A percentile compares a stretch with the other conserved stretches of the same genome.
These are phyloP conservation scores for Schwanniomyces pseudopolymorphus DNA, from an alignment of 805 yeast species.

Conservation along the genomic window DNA sequence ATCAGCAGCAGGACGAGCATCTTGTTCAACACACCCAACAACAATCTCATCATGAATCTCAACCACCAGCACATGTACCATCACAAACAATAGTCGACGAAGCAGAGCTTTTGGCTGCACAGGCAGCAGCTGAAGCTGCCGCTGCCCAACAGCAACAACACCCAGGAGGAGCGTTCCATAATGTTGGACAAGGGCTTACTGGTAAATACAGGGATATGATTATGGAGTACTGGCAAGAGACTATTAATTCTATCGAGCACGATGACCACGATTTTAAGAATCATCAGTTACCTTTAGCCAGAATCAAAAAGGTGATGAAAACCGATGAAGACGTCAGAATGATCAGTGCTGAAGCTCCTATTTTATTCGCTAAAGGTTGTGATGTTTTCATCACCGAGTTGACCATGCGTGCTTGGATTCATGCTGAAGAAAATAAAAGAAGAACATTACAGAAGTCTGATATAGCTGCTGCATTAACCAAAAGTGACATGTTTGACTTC, in stretches of 20 bases:
- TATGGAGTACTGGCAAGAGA: slow-evolving; percentile 97
- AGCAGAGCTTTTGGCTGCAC: slow-evolving; percentile 44
- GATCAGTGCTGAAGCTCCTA: slow-evolving; percentile 99
- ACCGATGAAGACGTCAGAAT: slow-evolving; percentile 95
- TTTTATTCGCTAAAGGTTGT: slow-evolving; percentile 95
- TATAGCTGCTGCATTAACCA: slow-evolving; percentile 91
- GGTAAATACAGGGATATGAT: slow-evolving; percentile 83
- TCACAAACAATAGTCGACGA: slow-evolving; percentile 35
- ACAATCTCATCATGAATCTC: slow-evolving; percentile 1
- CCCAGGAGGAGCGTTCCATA: slow-evolving; percentile 70
- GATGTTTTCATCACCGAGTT: slow-evolving; percentile 95
- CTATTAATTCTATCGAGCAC: slow-evolving; percentile 85
- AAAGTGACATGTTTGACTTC: slow-evolving; percentile 96
- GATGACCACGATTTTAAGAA: slow-evolving; percentile 89
- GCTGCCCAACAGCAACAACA: slow-evolving; percentile 44
- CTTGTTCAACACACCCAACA: slow-evolving; percentile 1
- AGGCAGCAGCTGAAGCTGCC: slow-evolving; percentile 49
- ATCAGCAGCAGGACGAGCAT: slow-evolving; percentile 2
- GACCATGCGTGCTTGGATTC: slow-evolving; percentile 99
- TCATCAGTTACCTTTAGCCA: slow-evolving; percentile 91
- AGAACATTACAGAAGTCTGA: slow-evolving; percentile 92
- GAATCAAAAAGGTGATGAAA: slow-evolving; percentile 97
- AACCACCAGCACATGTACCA: slow-evolving; percentile 2
- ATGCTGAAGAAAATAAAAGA: slow-evolving; percentile 94
- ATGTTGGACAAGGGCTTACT: slow-evolving; percentile 88